These are phyloP conservation scores for Primulina eburnea DNA, from an alignment of 257 asterid species.

Conservation along the genomic window DNA sequence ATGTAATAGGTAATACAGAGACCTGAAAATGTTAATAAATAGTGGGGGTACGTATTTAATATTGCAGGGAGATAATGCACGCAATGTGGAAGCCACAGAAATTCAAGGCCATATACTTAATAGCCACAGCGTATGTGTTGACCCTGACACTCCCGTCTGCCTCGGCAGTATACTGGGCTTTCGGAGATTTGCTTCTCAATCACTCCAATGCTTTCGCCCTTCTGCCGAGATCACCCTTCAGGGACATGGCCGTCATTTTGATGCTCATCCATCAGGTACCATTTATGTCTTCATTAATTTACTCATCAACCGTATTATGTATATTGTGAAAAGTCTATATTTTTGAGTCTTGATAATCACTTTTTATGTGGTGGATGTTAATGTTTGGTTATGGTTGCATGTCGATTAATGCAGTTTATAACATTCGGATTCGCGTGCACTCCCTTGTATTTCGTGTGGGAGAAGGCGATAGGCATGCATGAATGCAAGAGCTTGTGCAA, in stretches of 20 bases:
- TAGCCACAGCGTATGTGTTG: constrained; percentile 75
- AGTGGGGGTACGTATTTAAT: too few relatives aligned
- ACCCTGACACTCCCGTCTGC: constrained; percentile 93
- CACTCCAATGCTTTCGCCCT: constrained; percentile 93
- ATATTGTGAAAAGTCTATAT: too few relatives aligned
- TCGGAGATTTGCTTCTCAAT: constrained; percentile 81
- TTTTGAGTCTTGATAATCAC: background rate
- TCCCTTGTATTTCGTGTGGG: constrained; percentile 91
- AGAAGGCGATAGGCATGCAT: constrained; percentile 88
- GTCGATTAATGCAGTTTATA: constrained; percentile 55
- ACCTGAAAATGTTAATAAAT: too few relatives aligned
- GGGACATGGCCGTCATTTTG: constrained; percentile 86
- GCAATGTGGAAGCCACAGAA: constrained; percentile 99
- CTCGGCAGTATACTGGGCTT: constrained; percentile 90
- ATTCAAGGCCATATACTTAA: constrained; percentile 77
- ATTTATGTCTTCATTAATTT: background rate
- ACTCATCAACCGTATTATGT: too few relatives aligned
- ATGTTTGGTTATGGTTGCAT: background rate
- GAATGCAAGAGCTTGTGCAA: constrained; percentile 90
- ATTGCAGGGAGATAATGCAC: constrained; percentile 87
- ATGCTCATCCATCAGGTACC: constrained; percentile 95
- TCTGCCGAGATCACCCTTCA: constrained; percentile 72
- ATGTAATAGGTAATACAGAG: too few relatives aligned
- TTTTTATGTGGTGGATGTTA: background rate
- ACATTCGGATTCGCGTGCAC: constrained; percentile 99